Evolutionary conservation across 2,329 filamentous ascomycete genomes (phyloP), one percentile per base, ranked within the genome.

Genomic region (Beauveria sp.): DNA sequence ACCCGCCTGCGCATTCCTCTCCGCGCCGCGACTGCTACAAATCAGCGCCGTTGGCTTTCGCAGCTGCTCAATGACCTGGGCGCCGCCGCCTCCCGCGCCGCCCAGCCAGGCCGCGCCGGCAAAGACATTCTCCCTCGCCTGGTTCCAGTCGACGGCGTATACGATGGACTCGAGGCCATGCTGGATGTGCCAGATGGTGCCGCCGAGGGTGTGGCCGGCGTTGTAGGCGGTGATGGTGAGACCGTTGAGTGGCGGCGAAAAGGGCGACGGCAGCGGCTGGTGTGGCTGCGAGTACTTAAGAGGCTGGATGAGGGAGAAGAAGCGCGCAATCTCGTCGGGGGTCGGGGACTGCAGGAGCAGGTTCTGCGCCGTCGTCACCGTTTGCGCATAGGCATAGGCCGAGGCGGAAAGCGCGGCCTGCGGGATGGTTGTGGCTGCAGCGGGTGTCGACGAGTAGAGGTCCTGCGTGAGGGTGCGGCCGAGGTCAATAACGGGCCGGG

Each of bases 171-270:
- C 94, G 70, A 97, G 83, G 0, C 92, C 92, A 77, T 97, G 92
- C 69, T 97, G 93, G 65, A 99, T 92, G 70, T 97, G 93, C 94
- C 94, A 99, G 78, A 99, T 96, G 26, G 94, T 97, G 61, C 94
- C 94, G 72, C 94, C 94, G 0, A 97, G 83, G 0, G 93, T 97
- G 71, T 97, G 93, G 65, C 94, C 94, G 8, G 94, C 92, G 75
- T 96, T 96, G 77, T 97, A 97, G 0, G 94, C 94, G 1, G 94
- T 99, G 66, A 99, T 90, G 2, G 91, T 96, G 20, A 99, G 84
- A 5, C 92, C 92, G 67, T 94, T 92, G 18, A 97, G 80, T 1
- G 93, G 89, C 4, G 92, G 91, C 2, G 92, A 96, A 70, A 92
- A 96, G 1, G 92, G 88, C 5, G 92, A 94, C 0, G 90, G 85